Evolutionary conservation across 2,329 filamentous ascomycete genomes (phyloP), one percentile per base, ranked within the genome.

Genomic region (Coniochaeta prunicola): DNA sequence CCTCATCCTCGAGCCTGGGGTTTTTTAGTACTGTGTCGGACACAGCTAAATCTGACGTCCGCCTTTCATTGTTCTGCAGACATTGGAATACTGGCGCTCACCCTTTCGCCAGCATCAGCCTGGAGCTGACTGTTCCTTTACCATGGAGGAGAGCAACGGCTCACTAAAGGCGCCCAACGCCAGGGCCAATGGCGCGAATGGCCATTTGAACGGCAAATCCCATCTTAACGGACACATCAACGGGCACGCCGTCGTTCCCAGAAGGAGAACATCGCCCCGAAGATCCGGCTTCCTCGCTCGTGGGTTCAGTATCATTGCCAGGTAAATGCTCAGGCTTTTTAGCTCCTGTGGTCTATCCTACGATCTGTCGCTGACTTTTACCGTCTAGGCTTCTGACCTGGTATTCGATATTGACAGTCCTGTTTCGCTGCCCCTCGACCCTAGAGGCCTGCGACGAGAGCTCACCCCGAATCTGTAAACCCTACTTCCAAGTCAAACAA

Each of bases 401-500:
- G 93, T 96, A 94, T 71, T 82, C 87, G 36, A 86, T 97, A 63
- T 73, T 92, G 61, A 94, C 89, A 26, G 77, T 94, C 58, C 74
- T 93, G 60, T 89, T 99, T 71, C 85, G 88, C 61, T 99, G 93
- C 72, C 93, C 93, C 13, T 78, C 86, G 3, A 84, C 83, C 9
- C 74, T 87, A 61, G 82, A 87, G 30, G 80, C 84, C 28, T 83
- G 94, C 67, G 82, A 84, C 66, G 83, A 88, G 28, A 75, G 80
- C 31, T 90, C 91, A 1, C 90, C 92, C 0, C 81, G 77, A 63
- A 83, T 97, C 62, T 99, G 94, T 82, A 87, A 87, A 68, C 87
- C 90, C 10, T 97, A 97, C 80, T 81, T 88, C 76, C 74, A 85
- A 75, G 66, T 85, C 77, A 77, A 86, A 80, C 74, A 80, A 21